Conservation (phyloP, 106 monocot species). For the Alisma plantagoaquatica region DNA sequence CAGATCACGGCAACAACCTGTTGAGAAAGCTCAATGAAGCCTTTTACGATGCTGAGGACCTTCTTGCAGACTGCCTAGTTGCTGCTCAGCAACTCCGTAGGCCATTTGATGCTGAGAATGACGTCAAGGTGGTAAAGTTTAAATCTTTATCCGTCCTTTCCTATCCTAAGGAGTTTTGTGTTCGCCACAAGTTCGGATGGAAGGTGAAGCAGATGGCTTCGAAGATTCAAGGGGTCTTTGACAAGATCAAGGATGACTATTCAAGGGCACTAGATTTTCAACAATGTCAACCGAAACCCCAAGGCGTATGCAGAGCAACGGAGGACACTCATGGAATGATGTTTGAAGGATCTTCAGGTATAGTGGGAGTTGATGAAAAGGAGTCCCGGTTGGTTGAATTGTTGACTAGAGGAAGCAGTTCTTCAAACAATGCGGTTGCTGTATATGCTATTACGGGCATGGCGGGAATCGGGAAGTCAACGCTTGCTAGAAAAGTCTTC, state of each 20-base stretch:
- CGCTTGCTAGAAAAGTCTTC: no score
- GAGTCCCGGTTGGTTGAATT: background rate
- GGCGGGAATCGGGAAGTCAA: no score
- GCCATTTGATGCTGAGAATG: background rate
- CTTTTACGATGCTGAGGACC: slow-evolving; percentile 8
- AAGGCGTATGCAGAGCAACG: background rate
- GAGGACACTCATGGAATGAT: background rate
- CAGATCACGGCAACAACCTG: no score
- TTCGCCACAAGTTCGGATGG: background rate
- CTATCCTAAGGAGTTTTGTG: background rate
- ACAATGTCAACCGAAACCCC: background rate
- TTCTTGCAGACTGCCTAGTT: background rate
- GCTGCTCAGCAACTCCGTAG: background rate
- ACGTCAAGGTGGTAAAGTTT: no score
- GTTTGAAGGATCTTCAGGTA: no score
- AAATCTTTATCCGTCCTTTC: no score
- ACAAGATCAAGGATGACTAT: background rate
- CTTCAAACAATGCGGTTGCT: no score
- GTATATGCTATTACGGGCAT: no score
- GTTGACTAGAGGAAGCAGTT: background rate
- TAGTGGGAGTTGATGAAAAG: slow-evolving; percentile 1
- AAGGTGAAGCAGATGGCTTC: background rate
- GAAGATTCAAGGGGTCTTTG: background rate
- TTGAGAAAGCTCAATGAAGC: background rate
- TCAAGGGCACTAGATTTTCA: no score